A percentile compares a stretch with the other conserved stretches of the same genome.
Conservation (phyloP, 2,329 filamentous ascomycete genomes). For the Pseudocercospora eumusae region DNA sequence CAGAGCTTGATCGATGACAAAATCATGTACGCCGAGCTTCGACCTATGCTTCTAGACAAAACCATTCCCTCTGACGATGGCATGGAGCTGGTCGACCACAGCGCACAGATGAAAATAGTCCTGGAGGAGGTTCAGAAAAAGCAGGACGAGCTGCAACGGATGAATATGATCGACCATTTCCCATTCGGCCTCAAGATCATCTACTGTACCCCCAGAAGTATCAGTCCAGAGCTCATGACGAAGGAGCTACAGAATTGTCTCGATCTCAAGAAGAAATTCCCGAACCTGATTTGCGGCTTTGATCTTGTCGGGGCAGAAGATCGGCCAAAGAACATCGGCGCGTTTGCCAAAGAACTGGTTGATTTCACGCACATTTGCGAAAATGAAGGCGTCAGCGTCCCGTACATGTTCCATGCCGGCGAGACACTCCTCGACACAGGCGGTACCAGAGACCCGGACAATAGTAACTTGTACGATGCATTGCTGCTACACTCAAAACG, state of each 20-base stretch:
- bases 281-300: conserved; percentile 66
- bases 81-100: conserved; percentile 54
- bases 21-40: conserved; percentile 71
- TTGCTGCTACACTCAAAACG: conserved; percentile 66
- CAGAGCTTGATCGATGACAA: conserved; percentile 64
- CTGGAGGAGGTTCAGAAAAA: conserved; percentile 57
- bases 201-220: conserved; percentile 68
- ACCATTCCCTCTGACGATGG: conserved; percentile 63
- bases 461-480: conserved; percentile 68
- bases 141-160: conserved; percentile 43
- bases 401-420: conserved; percentile 75
- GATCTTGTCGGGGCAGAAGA: conserved; percentile 70
- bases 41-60: conserved; percentile 69
- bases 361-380: conserved; percentile 58
- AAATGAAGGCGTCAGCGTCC: conserved; percentile 56
- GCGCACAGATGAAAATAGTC: conserved; percentile 63
- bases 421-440: conserved; percentile 69
- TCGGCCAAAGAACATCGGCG: conserved; percentile 60
- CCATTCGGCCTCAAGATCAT: conserved; percentile 68
- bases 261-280: conserved; percentile 59
- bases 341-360: conserved; percentile 59
- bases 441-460: conserved; percentile 57
- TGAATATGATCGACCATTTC: conserved; percentile 49
- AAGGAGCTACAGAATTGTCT: conserved; percentile 63
- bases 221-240: conserved; percentile 52